Evolutionary conservation across 129 eudicot species (phyloP), one percentile per base, ranked within the genome.

Genomic region (Flaveria trinervia): DNA sequence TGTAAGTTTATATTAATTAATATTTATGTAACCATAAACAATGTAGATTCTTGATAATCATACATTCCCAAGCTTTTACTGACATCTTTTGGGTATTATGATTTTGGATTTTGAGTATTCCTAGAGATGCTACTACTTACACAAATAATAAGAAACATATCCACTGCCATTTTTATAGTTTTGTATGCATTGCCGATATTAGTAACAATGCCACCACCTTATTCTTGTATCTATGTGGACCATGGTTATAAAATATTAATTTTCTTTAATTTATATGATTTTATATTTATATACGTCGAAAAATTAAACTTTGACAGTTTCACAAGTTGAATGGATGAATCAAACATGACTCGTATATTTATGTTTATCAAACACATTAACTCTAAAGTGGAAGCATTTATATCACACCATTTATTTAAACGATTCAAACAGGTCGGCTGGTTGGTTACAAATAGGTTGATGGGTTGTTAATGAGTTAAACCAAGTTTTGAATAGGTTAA

Each of bases 41-140:
- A 80, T 80, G 70, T 73, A 73, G 83, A 80, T 80, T 73, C 79
- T 80, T 73, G 74, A 26, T 73, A 73, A 54, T 54, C 57, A 65
- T 44, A 56, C 59, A 73, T 79, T 70, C 65, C 76, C 82, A 78
- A 70, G 71, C 28, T 15, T 75, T 26, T 26, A 46, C 77, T 70
- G 65, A 71, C 72, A 23, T 0, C 56, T 64, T 80, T 68, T 74
- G 65, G 45, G 79, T 80, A 79, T 72, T 52, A 51, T 80, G 74
- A 17, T 80, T 80, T 65, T 65, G 26, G 64, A 80, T 66, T 73
- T 80, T 80, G 62, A 50, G 73, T 22, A 73, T 80, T 80, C 75
- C 83, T 11, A 73, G 60, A 80, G 79, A 80, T 73, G 79, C 83
- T 80, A 7, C 18, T 23, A 51, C 78, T 72, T 51, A 67, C 69